Conservation (phyloP, 192 early-diverging fungal genomes). For the Pilaira anomala region DNA sequence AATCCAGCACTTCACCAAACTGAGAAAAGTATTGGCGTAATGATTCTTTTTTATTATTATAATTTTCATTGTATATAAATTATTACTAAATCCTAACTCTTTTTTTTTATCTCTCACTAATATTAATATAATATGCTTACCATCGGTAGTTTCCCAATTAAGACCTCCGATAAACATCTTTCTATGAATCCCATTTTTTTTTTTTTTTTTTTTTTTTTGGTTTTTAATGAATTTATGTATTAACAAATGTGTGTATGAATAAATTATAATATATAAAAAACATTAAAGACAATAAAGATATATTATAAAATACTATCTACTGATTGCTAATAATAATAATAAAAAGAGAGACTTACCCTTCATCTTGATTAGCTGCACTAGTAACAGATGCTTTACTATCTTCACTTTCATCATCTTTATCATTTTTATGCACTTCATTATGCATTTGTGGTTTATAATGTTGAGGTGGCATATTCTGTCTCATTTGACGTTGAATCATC, state of each 20-base stretch:
- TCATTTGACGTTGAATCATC: constrained; percentile 19
- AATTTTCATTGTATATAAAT: constrained; percentile 18
- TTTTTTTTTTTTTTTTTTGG: neutral
- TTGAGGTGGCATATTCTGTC: neutral
- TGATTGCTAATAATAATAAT: neutral
- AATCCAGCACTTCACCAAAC: constrained; percentile 71
- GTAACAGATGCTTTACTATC: constrained; percentile 10
- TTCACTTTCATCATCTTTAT: neutral
- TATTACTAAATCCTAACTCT: neutral
- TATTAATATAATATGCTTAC: constrained; percentile 47
- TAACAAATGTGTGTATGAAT: constrained; percentile 18
- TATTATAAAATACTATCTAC: neutral
- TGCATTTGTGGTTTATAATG: neutral
- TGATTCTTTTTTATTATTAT: constrained; percentile 56
- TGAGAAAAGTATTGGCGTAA: constrained; percentile 65
- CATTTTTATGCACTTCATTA: neutral
- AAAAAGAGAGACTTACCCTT: constrained; percentile 25
- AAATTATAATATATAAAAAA: constrained; percentile 24
- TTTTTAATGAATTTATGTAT: constrained; percentile 8
- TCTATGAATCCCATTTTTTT: constrained; percentile 39
- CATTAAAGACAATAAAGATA: neutral
- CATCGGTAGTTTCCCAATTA: constrained; percentile 82
- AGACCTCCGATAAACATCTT: constrained; percentile 81
- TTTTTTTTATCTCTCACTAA: neutral
- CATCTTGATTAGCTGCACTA: constrained; percentile 32